Evolutionary conservation across 1,139 yeast species (phyloP), one percentile per base, ranked within the genome.

Genomic region (Kurtzmaniella quercitrusa): DNA sequence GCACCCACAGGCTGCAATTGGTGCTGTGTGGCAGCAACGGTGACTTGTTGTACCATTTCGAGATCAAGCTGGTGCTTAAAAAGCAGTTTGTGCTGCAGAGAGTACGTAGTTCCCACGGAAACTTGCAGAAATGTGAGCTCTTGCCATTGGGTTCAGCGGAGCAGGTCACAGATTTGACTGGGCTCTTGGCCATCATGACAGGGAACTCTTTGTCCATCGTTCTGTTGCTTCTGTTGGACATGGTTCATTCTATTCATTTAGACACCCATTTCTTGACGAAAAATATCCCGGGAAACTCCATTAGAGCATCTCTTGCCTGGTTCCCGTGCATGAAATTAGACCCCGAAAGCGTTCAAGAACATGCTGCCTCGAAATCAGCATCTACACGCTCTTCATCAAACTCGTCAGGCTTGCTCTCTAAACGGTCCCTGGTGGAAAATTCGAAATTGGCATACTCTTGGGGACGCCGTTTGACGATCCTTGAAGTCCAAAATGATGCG

Each of bases 361-460:
- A 12, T 44, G 8, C 8, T 21, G 4, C 23, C 4, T 5, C 23
- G 8, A 21, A 8, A 21, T 21, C 23, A 21, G 4, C 23, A 21
- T 21, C 23, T 8, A 21, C 23, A 4, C 4, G 7, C 23, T 21
- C 23, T 5, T 21, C 23, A 4, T 5, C 4, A 21, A 21, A 21
- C 4, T 21, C 23, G 8, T 21, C 23, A 21, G 7, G 7, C 4
- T 21, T 8, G 4, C 8, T 8, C 23, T 21, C 8, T 4, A 21
- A 21, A 21, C 7, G 23, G 23, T 21, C 23, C 23, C 23, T 21
- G 23, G 23, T 58, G 4, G 48, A 60, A 42, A 62, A 63, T 34
- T 81, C 91, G 0, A 66, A 73, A 46, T 60, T 88, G 37, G 91
- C 86, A 0, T 85, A 81, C 54, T 68, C 85, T 34, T 85, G 90